Evolutionary conservation across 345 rosid genomes (phyloP).

Genomic region (Salix dunnii): DNA sequence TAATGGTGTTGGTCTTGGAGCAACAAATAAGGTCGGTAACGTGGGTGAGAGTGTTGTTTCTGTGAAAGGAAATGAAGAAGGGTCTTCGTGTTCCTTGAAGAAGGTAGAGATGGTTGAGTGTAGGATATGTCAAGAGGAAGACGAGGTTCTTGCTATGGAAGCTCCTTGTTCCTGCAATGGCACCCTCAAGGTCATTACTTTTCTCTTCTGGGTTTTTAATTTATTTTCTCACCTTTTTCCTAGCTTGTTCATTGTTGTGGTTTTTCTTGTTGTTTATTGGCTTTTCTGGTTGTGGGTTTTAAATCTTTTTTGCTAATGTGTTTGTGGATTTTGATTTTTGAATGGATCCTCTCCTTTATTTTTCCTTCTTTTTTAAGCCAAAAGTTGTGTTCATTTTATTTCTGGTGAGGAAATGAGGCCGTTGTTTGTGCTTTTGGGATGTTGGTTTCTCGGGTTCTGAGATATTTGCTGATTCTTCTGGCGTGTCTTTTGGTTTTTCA

Average conservation of each 20-base stretch:
- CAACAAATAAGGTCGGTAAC: background rate
- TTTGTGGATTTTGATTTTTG: background rate
- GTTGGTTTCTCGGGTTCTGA: background rate
- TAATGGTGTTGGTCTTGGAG: background rate
- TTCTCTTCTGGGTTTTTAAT: background rate
- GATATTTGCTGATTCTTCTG: background rate
- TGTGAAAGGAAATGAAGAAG: slow-evolving; percentile 13
- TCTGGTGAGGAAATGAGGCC: background rate
- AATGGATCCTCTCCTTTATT: background rate
- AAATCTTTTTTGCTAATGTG: background rate
- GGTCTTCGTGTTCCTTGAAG: slow-evolving; percentile 30
- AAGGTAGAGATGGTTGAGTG: slow-evolving; percentile 43
- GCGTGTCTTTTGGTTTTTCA: background rate
- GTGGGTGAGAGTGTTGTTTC: slow-evolving; percentile 8
- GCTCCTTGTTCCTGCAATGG: slow-evolving; percentile 69
- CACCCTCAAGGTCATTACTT: slow-evolving; percentile 53
- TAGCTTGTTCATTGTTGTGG: background rate
- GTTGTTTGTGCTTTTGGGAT: slow-evolving; percentile 4
- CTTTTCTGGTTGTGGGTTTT: background rate
- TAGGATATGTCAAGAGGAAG: slow-evolving; percentile 71
- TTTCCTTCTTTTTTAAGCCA: background rate
- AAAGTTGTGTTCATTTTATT: background rate
- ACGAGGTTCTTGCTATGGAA: slow-evolving; percentile 41
- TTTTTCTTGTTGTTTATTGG: background rate
- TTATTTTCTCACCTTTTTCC: background rate